Evolutionary conservation across 1,284 basidiomycete species (phyloP).

Genomic region (Austroboletus niveus): DNA sequence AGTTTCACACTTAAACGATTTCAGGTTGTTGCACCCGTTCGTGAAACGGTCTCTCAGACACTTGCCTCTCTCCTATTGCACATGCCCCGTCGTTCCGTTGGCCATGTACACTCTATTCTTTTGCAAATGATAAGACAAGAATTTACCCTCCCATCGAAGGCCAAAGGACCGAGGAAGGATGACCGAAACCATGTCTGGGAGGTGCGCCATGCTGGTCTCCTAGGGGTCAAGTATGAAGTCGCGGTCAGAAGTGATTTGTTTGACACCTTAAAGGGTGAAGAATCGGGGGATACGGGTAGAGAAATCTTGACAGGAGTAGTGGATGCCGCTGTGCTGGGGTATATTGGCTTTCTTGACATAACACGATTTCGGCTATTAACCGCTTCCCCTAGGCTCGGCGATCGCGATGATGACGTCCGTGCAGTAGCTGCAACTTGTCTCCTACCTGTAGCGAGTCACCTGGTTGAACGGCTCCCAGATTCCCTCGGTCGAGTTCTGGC

Average conservation of each 20-base stretch:
- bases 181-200: conserved; percentile 87
- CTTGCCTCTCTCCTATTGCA: conserved; percentile 86
- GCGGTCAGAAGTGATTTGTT: conserved; percentile 88
- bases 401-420: conserved; percentile 95
- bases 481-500: conserved; percentile 74
- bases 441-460: conserved; percentile 78
- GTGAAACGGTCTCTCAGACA: conserved; percentile 95
- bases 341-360: conserved; percentile 25
- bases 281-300: conserved; percentile 40
- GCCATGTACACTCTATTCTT: conserved; percentile 81
- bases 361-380: conserved; percentile 12
- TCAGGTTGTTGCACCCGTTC: conserved; percentile 92
- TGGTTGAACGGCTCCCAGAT: conserved; percentile 77
- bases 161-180: conserved; percentile 40
- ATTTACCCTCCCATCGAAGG: conserved; percentile 47
- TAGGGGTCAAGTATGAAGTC: conserved; percentile 98
- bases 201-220: conserved; percentile 92
- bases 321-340: conserved; percentile 87
- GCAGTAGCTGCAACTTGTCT: conserved; percentile 93
- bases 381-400: conserved; percentile 63
- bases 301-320: conserved; percentile 76
- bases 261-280: conserved; percentile 40
- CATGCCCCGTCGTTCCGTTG: conserved; percentile 77
- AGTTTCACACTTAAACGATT: conserved; percentile 1
- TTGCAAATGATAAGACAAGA: conserved; percentile 94